Base-by-base conservation (phyloP, 192 early-diverging fungal species). In the Linnemannia exigua region DNA sequence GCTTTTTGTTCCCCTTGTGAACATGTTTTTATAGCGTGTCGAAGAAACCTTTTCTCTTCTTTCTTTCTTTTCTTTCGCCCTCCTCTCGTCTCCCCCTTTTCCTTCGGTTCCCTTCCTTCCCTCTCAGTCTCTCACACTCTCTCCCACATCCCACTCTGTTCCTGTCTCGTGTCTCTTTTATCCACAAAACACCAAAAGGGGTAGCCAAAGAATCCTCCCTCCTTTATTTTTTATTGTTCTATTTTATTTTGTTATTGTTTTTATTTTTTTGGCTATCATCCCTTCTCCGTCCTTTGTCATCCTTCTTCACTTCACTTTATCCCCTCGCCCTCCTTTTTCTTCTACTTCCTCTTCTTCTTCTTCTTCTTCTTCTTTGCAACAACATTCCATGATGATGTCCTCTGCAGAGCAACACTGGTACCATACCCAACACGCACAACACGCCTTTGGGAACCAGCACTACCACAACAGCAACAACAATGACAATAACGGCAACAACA, bases 1-100 rank as follows among this genome's bases (percentile, higher is more conserved):
- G 8, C 58, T 1, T 28, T 20, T 0, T 63, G 9, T 33, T 2
- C 22, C 12, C 58, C 31, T 63, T 3, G 0, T n/a, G n/a, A n/a
- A 2, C 58, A 41, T 70, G 36, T 11, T 41, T 36, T 41, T n/a
- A n/a, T n/a, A n/a, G n/a, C n/a, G n/a, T n/a, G n/a, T n/a, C n/a
- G n/a, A n/a, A n/a, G n/a, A 35, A 35, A 19, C 70, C 37, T 28
- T 76, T 69, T 2, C 28, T 61, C 52, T 69, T 77, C 70, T 31
- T 63, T 51, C 36, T 52, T 14, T 69, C 46, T 48, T 67, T 31
- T 46, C 22, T 44, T 52, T 79, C 67, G 31, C 19, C 71, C 2
- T 2, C 33, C 61, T 35, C 25, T 37, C 37, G 22, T 41, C 37
- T 31, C 35, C 58, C 14, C 17, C 54, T 19, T 37, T 70, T 48